phyloP scores from a whole-genome alignment of 192 early-diverging fungal species.

The Haplosporangium gracile region DNA sequence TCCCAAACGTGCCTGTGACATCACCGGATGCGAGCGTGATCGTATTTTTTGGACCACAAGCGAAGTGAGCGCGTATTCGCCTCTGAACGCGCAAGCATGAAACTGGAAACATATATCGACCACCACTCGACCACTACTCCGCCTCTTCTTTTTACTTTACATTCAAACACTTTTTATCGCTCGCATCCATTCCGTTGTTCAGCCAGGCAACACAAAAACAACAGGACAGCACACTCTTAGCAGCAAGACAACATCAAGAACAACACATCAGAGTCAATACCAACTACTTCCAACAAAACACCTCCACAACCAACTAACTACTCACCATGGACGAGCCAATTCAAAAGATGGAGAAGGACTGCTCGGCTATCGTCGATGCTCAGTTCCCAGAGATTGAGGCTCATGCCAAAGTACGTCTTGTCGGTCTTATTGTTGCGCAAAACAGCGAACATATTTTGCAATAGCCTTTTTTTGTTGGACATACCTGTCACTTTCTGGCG shows the following conservation, averaged over 20 bases:
- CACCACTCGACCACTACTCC: neutral
- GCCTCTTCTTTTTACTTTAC: neutral
- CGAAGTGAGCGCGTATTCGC: neutral
- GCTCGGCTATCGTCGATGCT: conserved; percentile 80
- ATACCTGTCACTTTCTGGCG: neutral
- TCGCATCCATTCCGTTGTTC: neutral
- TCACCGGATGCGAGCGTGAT: neutral
- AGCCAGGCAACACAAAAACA: neutral
- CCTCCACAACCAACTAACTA: neutral
- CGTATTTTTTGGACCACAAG: neutral
- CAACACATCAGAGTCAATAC: neutral
- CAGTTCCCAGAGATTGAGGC: conserved; percentile 85
- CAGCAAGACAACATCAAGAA: neutral
- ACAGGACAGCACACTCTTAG: neutral
- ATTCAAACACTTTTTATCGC: neutral
- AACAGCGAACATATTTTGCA: neutral
- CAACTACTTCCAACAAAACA: neutral
- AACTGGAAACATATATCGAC: neutral
- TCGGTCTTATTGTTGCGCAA: neutral
- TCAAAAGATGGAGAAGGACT: conserved; percentile 96
- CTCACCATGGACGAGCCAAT: conserved; percentile 64
- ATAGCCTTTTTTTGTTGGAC: neutral
- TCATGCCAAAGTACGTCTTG: conserved; percentile 68
- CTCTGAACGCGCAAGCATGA: conserved; percentile 6
- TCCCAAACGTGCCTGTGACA: neutral